Evolutionary conservation across 208 protist species (phyloP).

Genomic region (Acanthamoeba lenticulata): DNA sequence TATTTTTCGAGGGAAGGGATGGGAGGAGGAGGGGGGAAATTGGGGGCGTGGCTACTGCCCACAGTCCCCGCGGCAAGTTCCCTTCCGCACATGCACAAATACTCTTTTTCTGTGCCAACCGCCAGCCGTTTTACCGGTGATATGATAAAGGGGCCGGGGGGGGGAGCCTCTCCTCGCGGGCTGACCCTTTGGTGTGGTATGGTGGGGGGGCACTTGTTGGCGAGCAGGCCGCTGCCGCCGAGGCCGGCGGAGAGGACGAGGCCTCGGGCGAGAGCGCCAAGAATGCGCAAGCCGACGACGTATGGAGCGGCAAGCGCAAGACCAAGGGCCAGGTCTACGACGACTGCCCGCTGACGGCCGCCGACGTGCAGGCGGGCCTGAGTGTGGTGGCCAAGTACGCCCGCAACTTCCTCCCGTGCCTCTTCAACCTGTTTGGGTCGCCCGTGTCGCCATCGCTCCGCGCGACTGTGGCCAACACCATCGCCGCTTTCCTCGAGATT

Average conservation of each 20-base stretch:
- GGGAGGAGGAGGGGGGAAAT: no score
- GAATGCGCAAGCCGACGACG: no score
- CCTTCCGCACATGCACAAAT: no score
- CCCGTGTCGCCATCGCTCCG: neutral
- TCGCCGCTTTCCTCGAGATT: conserved; percentile 12
- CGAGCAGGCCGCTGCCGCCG: neutral
- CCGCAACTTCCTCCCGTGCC: conserved; percentile 25
- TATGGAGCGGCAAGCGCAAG: neutral
- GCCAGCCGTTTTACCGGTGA: no score
- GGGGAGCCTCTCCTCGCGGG: no score
- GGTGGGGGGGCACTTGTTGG: no score
- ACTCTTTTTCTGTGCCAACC: no score
- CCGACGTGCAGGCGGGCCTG: neutral
- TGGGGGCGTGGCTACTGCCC: no score
- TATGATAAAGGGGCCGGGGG: no score
- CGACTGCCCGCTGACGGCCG: neutral
- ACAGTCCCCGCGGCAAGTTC: no score
- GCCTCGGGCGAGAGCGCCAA: neutral
- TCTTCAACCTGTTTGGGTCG: conserved; percentile 39
- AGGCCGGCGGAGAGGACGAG: neutral
- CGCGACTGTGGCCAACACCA: neutral
- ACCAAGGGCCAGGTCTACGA: neutral
- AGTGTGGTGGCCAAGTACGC: neutral
- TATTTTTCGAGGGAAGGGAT: no score
- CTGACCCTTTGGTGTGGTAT: no score